Conservation (phyloP, 768 basidiomycete genomes). For the Pleurotus sapidus region DNA sequence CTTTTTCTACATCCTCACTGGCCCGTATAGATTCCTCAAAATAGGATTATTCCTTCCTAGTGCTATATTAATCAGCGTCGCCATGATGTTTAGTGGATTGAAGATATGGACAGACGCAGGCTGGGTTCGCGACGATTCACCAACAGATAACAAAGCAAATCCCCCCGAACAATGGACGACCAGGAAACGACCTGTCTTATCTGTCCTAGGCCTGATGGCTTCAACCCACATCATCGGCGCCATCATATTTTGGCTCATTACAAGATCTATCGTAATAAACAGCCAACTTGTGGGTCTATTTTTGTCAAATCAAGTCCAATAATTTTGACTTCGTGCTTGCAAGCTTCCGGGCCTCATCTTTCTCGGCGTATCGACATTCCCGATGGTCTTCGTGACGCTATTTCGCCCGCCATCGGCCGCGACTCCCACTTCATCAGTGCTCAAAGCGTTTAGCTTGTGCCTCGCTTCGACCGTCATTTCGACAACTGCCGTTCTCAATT, state of each 20-base stretch:
- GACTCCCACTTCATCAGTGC: constrained; percentile 42
- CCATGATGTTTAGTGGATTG: constrained; percentile 84
- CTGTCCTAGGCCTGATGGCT: constrained; percentile 49
- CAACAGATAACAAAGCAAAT: constrained; percentile 16
- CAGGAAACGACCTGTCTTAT: constrained; percentile 53
- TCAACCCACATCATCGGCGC: constrained; percentile 55
- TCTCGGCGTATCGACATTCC: constrained; percentile 25
- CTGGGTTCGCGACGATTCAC: constrained; percentile 35
- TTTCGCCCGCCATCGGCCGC: constrained; percentile 20
- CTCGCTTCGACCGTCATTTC: constrained; percentile 83
- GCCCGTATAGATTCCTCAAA: constrained; percentile 68
- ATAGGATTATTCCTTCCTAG: constrained; percentile 91
- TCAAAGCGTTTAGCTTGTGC: constrained; percentile 79
- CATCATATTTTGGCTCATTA: constrained; percentile 46
- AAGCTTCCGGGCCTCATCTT: constrained; percentile 27
- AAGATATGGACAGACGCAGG: constrained; percentile 66
- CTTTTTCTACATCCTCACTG: constrained; percentile 88
- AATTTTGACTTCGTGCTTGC: neutral
- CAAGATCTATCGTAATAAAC: constrained; percentile 40
- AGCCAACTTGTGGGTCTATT: constrained; percentile 34
- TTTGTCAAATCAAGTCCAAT: neutral
- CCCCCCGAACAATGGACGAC: constrained; percentile 34
- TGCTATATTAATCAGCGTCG: constrained; percentile 78
- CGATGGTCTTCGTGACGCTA: constrained; percentile 27
- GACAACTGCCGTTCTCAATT: constrained; percentile 86